Conservation (phyloP, 2,329 filamentous ascomycete species). For the Alternaria solani region DNA sequence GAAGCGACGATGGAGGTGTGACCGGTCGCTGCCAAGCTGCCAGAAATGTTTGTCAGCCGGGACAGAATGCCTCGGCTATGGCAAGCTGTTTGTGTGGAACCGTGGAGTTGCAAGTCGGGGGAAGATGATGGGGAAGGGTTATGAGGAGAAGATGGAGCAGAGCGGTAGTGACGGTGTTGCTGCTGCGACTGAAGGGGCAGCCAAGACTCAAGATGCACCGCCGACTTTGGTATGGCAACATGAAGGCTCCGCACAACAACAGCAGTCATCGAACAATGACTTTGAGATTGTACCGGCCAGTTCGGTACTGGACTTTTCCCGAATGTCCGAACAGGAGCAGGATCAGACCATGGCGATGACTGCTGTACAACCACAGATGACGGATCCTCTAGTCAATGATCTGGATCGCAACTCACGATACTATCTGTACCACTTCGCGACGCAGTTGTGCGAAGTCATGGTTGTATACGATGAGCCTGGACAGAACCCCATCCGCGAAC, state of each 20-base stretch:
- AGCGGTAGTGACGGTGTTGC: conserved; percentile 1
- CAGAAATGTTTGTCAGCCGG: conserved; percentile 66
- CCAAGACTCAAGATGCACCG: conserved; percentile 32
- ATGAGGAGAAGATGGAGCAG: conserved; percentile 46
- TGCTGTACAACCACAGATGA: conserved; percentile 53
- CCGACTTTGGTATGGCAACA: conserved; percentile 30
- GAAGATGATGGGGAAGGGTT: conserved; percentile 63
- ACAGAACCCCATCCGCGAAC: conserved; percentile 59
- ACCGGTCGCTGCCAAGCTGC: conserved; percentile 66
- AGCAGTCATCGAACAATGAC: conserved; percentile 4
- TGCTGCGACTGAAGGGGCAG: conserved; percentile 30
- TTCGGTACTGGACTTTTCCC: not conserved
- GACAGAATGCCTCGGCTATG: conserved; percentile 69
- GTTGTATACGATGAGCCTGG: conserved; percentile 57
- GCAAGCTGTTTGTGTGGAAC: conserved; percentile 68
- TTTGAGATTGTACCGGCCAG: not conserved
- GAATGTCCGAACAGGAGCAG: conserved; percentile 11
- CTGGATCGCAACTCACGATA: conserved; percentile 57
- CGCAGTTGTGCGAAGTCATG: conserved; percentile 63
- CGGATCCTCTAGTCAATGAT: conserved; percentile 65
- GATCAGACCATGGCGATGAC: conserved; percentile 29
- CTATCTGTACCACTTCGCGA: conserved; percentile 59
- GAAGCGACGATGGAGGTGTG: conserved; percentile 67
- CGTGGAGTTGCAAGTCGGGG: conserved; percentile 61
- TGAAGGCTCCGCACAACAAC: conserved; percentile 9